Percentiles rank a stretch among this genome's conserved stretches.
Conservation (phyloP, 192 early-diverging fungal genomes). For the Linnemannia hyalina region DNA sequence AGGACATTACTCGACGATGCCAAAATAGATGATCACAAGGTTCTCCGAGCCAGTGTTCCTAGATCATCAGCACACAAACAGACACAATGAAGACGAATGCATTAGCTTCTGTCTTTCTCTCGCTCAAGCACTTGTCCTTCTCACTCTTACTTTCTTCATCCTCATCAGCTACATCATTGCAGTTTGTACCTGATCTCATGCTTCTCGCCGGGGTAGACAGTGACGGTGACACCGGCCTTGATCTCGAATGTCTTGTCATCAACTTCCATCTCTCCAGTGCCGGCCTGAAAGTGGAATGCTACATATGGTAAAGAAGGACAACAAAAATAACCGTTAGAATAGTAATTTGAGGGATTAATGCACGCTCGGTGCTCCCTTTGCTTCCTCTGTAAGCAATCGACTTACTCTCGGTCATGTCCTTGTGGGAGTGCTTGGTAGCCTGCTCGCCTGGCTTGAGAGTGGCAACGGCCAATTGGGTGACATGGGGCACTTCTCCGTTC, state of each 20-base stretch:
- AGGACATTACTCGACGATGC: conserved; percentile 31
- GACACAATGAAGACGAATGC: background rate
- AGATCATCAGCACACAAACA: background rate
- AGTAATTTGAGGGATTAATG: too few species aligned
- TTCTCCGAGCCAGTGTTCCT: conserved; percentile 52
- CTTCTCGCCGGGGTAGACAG: conserved; percentile 45
- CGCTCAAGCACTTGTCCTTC: too few species aligned
- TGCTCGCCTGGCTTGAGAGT: conserved; percentile 55
- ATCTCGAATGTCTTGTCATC: conserved; percentile 48
- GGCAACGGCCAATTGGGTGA: conserved; percentile 51
- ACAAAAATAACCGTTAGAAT: too few species aligned
- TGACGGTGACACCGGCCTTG: conserved; percentile 51
- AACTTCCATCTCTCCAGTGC: conserved; percentile 57
- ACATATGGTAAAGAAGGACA: background rate
- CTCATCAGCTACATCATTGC: background rate
- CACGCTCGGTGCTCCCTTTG: too few species aligned
- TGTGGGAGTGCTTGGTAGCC: conserved; percentile 46
- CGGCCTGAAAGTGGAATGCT: conserved; percentile 55
- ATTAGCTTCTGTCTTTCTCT: background rate
- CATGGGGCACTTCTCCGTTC: conserved; percentile 53
- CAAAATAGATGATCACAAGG: conserved; percentile 55
- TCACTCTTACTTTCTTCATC: background rate
- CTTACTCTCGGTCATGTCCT: conserved; percentile 59
- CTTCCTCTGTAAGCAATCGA: too few species aligned
- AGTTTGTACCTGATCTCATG: conserved; percentile 53